Conservation (phyloP, 106 monocot genomes). For the Allium sativum region DNA sequence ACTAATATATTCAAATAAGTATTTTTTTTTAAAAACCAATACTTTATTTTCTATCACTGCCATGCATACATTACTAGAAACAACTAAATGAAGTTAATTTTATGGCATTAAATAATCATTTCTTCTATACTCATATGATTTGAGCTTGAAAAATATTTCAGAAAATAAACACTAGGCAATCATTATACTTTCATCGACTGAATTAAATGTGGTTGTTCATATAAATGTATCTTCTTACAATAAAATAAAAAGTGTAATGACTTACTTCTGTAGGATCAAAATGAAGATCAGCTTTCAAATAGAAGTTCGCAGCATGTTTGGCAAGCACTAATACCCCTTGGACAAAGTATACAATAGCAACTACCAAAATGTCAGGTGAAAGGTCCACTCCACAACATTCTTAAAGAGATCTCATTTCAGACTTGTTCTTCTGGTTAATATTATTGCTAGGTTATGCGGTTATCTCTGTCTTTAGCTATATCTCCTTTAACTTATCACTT, state of each 20-base stretch:
- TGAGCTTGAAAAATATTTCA: no score
- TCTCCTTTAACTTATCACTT: constrained; percentile 25
- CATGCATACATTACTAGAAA: no score
- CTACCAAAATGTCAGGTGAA: constrained; percentile 86
- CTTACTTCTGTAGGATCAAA: constrained; percentile 94
- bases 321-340: constrained; percentile 94
- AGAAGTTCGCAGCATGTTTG: constrained; percentile 93
- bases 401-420: constrained; percentile 28
- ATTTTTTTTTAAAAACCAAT: no score
- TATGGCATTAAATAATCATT: no score
- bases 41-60: no score
- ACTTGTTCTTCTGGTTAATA: constrained; percentile 23
- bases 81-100: no score
- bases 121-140: no score
- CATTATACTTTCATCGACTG: no score
- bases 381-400: constrained; percentile 78
- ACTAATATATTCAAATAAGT: no score
- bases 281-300: constrained; percentile 94
- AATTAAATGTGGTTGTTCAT: neutral
- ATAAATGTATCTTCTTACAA: neutral
- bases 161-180: no score
- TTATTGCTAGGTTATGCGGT: constrained; percentile 16
- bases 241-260: neutral
- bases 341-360: constrained; percentile 97
- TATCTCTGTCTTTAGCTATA: constrained; percentile 7